Conservation (phyloP, 2,329 filamentous ascomycete species). For the Golovinomyces cichoracearum region DNA sequence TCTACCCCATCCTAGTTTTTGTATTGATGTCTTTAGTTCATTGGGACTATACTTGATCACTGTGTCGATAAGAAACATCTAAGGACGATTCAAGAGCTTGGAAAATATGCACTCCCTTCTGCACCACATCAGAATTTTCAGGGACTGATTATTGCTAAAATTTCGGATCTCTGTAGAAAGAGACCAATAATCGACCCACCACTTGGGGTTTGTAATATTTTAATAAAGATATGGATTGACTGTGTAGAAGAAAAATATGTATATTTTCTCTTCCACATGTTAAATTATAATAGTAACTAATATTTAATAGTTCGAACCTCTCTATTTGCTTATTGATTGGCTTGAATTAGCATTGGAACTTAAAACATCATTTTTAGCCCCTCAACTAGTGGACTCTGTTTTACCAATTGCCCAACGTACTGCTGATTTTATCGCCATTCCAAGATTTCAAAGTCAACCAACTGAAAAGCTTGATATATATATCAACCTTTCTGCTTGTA, state of each 20-base stretch:
- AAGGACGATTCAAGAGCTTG: constrained; percentile 40
- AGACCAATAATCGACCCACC: constrained; percentile 26
- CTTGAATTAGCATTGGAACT: constrained; percentile 36
- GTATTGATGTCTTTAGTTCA: constrained; percentile 9
- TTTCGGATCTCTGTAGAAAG: constrained; percentile 30
- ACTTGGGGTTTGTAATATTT: constrained; percentile 34
- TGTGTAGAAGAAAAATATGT: constrained; percentile 34
- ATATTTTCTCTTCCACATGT: constrained; percentile 1
- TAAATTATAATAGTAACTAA: background rate
- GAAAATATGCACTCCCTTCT: constrained; percentile 38
- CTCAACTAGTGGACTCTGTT: constrained; percentile 31
- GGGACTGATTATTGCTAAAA: constrained; percentile 37
- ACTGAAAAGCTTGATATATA: constrained; percentile 24
- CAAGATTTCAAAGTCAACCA: constrained; percentile 18
- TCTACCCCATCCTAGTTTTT: background rate
- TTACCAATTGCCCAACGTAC: constrained; percentile 31
- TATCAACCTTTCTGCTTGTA: constrained; percentile 34
- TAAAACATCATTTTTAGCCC: constrained; percentile 31
- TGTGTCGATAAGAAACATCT: constrained; percentile 22
- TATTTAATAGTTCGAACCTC: constrained; percentile 26
- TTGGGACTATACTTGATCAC: constrained; percentile 15
- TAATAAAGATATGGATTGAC: constrained; percentile 41
- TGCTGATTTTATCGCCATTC: constrained; percentile 25
- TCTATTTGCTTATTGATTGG: constrained; percentile 38
- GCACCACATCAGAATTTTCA: constrained; percentile 34